Base-by-base conservation (phyloP, 805 yeast genomes). In the Wickerhamiella siamensis region DNA sequence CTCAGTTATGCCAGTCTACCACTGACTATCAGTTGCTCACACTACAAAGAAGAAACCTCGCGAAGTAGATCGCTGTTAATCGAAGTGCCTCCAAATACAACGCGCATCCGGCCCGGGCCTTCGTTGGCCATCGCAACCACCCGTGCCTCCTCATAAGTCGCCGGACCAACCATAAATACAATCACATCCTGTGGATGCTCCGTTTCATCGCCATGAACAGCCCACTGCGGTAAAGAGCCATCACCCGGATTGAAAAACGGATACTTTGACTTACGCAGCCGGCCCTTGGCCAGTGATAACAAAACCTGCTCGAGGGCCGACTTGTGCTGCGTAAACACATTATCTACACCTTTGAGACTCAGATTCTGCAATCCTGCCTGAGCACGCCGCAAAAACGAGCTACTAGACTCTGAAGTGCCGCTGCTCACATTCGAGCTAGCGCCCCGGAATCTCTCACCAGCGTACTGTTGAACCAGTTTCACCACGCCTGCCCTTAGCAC, bases 91-190 rank as follows among this genome's bases (percentile, higher is more conserved):
- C 98, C 98, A n/a, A 87, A 62, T 1, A 84, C 68, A 14, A 83
- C 65, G 48, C 83, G 72, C 36, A 81, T 67, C 8, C 72, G 74
- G 29, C 71, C 71, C 19, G 47, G 43, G 5, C 54, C 48, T 19
- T 73, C 64, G 53, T 79, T 78, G 47, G 86, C 66, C 46, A 84
- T 82, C 42, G 80, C 75, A 4, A 87, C 75, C 19, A 86, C 61
- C 47, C 95, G 71, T 0, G 94, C 83, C 58, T 91, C 99, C 59
- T 88, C 97, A 56, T 75, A 84, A 1, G 97, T 88, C 2, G 73
- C 79, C 14, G 98, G 98, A 4, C 96, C 97, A 40, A 83, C 74
- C 15, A 64, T 52, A 42, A 62, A 64, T 17, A 66, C 60, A 21
- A 66, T 48, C 14, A 63, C 52, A 36, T 61, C 62, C 42, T 56